Percentiles rank a stretch among this genome's conserved stretches.
Evolutionary conservation across 768 basidiomycete species (phyloP).

Genomic region (Podaxis sp.): DNA sequence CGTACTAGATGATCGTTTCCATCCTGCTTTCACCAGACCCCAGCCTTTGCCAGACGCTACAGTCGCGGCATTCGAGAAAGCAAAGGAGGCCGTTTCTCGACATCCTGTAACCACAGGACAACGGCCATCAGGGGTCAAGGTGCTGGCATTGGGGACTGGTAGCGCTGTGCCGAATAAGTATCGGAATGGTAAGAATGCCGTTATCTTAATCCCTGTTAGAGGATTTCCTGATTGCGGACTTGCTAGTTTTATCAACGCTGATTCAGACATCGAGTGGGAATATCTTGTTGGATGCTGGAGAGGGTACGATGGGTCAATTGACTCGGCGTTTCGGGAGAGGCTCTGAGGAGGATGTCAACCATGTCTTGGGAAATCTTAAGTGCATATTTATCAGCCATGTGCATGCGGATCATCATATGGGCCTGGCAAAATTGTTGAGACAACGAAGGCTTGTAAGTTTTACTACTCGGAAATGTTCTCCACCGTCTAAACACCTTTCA

Average conservation of each 20-base stretch:
- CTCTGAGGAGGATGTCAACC: slow-evolving; percentile 41
- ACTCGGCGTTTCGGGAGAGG: slow-evolving; percentile 68
- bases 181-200: slow-evolving; percentile 65
- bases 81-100: slow-evolving; percentile 31
- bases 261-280: slow-evolving; percentile 74
- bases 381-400: slow-evolving; percentile 88
- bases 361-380: slow-evolving; percentile 65
- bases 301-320: slow-evolving; percentile 92
- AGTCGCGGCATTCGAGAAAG: slow-evolving; percentile 36
- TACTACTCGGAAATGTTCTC: not conserved
- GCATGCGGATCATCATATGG: slow-evolving; percentile 92
- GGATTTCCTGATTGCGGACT: not conserved
- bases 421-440: slow-evolving; percentile 69
- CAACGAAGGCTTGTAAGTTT: slow-evolving; percentile 60
- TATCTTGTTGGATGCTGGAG: slow-evolving; percentile 85
- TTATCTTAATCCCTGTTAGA: not conserved
- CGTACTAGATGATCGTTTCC: slow-evolving; percentile 36
- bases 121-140: slow-evolving; percentile 35
- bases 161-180: slow-evolving; percentile 85
- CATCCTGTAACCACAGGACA: slow-evolving; percentile 10
- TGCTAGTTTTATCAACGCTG: slow-evolving; percentile 70
- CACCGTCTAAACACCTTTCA: not conserved
- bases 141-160: slow-evolving; percentile 85
- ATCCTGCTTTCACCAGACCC: slow-evolving; percentile 29
- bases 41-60: slow-evolving; percentile 29